phyloP scores from a whole-genome alignment of 2,329 filamentous ascomycete genomes.

The Conoideocrella luteorostrata region DNA sequence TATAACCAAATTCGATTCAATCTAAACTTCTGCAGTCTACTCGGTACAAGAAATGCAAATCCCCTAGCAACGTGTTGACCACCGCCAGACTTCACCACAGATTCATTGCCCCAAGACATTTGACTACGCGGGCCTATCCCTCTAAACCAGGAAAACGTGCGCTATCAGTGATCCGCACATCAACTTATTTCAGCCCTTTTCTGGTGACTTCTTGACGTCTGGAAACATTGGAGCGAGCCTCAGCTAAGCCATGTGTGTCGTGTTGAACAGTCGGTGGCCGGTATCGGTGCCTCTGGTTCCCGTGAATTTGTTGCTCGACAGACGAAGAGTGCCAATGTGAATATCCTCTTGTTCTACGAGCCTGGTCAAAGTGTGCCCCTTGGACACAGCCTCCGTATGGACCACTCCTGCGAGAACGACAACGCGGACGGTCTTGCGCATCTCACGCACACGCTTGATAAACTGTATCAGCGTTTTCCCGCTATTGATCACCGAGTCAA shows the following conservation, averaged over 20 bases:
- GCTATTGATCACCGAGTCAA: conserved; percentile 56
- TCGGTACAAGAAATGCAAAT: too few species aligned
- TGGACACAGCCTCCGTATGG: conserved; percentile 28
- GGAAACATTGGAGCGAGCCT: too few species aligned
- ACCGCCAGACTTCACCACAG: too few species aligned
- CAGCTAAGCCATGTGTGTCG: conserved; percentile 36
- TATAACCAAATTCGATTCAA: too few species aligned
- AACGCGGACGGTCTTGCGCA: conserved; percentile 36
- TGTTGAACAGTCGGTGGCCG: conserved; percentile 54
- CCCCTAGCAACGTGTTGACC: too few species aligned
- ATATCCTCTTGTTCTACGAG: conserved; percentile 19
- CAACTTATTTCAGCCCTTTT: too few species aligned
- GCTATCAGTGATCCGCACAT: too few species aligned
- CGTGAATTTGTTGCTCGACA: conserved; percentile 51
- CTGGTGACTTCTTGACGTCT: too few species aligned
- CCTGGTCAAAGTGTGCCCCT: conserved; percentile 9
- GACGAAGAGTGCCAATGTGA: conserved; percentile 43
- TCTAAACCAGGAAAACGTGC: too few species aligned
- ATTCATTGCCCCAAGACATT: too few species aligned
- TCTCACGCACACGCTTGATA: conserved; percentile 35
- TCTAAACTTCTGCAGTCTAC: too few species aligned
- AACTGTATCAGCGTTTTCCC: conserved; percentile 45
- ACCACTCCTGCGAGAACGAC: conserved; percentile 50
- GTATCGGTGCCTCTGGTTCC: conserved; percentile 49
- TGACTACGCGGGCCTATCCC: too few species aligned